Conservation (phyloP, 2,329 filamentous ascomycete genomes). For the Juglanconis sp. region DNA sequence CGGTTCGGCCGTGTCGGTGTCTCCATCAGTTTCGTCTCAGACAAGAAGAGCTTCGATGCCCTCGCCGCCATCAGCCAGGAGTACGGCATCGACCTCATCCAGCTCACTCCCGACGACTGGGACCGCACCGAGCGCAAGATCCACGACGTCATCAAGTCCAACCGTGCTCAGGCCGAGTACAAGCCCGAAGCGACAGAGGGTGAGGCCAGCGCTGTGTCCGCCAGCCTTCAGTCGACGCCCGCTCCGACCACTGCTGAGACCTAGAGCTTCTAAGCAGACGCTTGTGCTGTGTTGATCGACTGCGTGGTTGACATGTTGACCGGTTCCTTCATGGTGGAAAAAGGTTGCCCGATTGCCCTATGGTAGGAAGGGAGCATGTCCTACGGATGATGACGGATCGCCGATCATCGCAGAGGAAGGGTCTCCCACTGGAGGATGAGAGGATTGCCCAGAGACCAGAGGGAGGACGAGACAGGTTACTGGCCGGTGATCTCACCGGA, state of each 20-base stretch:
- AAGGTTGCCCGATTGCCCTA: too few relatives aligned
- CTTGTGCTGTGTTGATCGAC: too few relatives aligned
- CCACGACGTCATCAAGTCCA: conserved; percentile 75
- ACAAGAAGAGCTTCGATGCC: conserved; percentile 75
- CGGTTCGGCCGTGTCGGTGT: conserved; percentile 96
- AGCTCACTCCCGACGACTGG: conserved; percentile 84
- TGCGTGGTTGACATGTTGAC: too few relatives aligned
- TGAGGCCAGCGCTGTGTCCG: conserved; percentile 6
- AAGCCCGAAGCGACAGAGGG: conserved; percentile 33
- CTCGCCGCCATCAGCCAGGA: conserved; percentile 75
- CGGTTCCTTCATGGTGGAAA: neutral
- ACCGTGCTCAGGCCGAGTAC: conserved; percentile 54
- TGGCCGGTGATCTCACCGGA: neutral
- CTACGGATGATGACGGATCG: neutral
- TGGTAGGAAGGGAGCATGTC: neutral
- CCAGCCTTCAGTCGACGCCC: neutral
- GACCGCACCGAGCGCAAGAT: conserved; percentile 82
- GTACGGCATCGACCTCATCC: conserved; percentile 77
- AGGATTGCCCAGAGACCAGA: neutral
- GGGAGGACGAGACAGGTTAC: neutral
- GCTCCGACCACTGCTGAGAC: conserved; percentile 1
- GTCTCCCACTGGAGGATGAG: too few relatives aligned
- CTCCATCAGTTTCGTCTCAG: conserved; percentile 90
- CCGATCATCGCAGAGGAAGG: neutral
- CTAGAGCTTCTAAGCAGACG: neutral